Base-by-base conservation (phyloP, 768 basidiomycete genomes). In the Russula sp. region DNA sequence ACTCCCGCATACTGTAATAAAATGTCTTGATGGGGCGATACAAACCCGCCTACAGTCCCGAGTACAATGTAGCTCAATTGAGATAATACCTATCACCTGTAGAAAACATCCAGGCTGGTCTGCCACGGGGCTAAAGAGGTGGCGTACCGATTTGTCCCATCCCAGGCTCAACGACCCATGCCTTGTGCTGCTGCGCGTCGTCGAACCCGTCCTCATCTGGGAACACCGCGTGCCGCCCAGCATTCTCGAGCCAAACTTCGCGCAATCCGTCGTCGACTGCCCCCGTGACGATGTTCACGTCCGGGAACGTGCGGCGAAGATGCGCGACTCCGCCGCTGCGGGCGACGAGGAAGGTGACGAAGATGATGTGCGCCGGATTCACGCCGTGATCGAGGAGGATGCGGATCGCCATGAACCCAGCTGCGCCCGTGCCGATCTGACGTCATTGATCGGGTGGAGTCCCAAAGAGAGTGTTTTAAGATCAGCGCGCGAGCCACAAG, bases 391-490 rank as follows among this genome's bases (percentile, higher is more conserved):
- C 96, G 18, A 98, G 80, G 10, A 98, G 77, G 11, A 96, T 83
- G 34, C 96, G 88, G 64, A 99, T 91, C 0, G 94, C 88, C 96
- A 98, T 98, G 73, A 98, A 90, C 20, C 88, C 87, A 4, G 91
- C 85, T 0, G 95, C 94, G 5, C 88, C 96, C 0, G 96, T 98
- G 6, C 92, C 94, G 72, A 98, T 93, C 87, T 96, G 67, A 27
- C 18, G 40, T 14, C 20, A 9, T 27, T 27, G 27, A 27, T 27
- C 27, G 27, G 2, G 27, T 22, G 22, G 22, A n/a, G 22, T 27
- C 27, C 27, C 27, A 27, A 27, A 27, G 27, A 27, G 27, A 27
- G 27, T 27, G 27, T 3, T 27, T 27, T 3, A 27, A 27, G 27
- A 3, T 27, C 27, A 27, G 27, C 27, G 27, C 27, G 27, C 27